A percentile compares a stretch with the other conserved stretches of the same genome.
phyloP scores from a whole-genome alignment of 164 flowering plant species.

The Magnolia kwangsiensis region DNA sequence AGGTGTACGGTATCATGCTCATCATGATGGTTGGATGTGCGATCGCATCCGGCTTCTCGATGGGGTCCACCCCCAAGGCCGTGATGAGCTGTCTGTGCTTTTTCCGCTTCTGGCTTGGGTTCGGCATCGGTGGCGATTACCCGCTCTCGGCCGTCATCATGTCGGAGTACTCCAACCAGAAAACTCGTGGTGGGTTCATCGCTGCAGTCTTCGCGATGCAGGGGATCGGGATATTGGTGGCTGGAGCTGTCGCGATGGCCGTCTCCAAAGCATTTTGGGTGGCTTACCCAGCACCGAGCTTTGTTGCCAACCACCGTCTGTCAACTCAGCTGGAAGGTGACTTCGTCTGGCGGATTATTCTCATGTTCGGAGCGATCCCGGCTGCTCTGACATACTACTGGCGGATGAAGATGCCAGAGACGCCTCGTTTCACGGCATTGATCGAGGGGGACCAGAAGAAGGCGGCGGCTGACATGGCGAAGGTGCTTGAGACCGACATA shows the following conservation, averaged over 20 bases:
- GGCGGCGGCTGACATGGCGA: conserved; percentile 14
- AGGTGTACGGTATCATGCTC: conserved; percentile 51
- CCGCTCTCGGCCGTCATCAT: conserved; percentile 27
- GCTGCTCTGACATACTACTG: conserved; percentile 70
- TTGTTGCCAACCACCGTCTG: not conserved
- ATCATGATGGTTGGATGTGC: conserved; percentile 53
- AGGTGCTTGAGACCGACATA: no score
- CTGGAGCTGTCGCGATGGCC: conserved; percentile 20
- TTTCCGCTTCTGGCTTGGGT: conserved; percentile 26
- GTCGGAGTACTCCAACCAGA: conserved; percentile 25
- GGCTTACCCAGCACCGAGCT: conserved; percentile 20
- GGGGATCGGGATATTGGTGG: conserved; percentile 23
- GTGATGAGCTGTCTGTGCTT: conserved; percentile 46
- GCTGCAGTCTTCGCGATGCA: conserved; percentile 31
- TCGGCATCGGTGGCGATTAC: conserved; percentile 28
- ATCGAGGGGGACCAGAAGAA: conserved; percentile 28
- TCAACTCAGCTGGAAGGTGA: conserved; percentile 46
- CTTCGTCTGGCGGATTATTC: conserved; percentile 62
- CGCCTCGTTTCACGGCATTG: conserved; percentile 51
- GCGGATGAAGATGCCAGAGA: conserved; percentile 79
- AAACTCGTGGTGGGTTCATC: conserved; percentile 23
- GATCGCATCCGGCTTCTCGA: conserved; percentile 47
- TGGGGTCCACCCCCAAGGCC: conserved; percentile 28
- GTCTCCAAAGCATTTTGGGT: conserved; percentile 16
- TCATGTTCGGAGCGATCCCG: conserved; percentile 64